phyloP scores from a whole-genome alignment of 1,284 basidiomycete species.

The Moesziomyces parantarcticus region DNA sequence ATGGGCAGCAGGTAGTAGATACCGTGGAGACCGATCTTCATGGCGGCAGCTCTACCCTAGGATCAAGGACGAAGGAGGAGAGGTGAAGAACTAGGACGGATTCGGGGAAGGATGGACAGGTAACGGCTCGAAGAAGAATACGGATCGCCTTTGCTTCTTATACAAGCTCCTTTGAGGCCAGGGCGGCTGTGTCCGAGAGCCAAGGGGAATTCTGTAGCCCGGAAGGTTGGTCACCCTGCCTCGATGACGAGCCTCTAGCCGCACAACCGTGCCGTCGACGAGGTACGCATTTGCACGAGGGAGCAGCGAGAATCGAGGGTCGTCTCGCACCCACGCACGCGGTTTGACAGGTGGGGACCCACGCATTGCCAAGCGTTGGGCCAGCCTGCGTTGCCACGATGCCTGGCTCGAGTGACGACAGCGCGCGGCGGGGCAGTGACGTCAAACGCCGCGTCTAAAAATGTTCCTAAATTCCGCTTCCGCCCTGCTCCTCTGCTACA shows the following conservation, averaged over 20 bases:
- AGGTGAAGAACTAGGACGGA: background rate
- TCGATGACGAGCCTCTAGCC: background rate
- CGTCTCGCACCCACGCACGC: too few relatives aligned
- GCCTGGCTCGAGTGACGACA: background rate
- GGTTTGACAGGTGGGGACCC: background rate
- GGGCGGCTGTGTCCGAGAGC: too few relatives aligned
- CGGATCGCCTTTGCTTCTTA: background rate
- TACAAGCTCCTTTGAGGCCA: background rate
- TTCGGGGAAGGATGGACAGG: background rate
- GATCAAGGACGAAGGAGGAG: background rate
- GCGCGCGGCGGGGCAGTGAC: slow-evolving; percentile 1
- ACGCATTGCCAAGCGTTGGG: background rate
- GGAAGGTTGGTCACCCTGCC: background rate
- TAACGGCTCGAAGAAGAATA: background rate
- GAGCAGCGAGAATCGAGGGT: background rate
- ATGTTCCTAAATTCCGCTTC: background rate
- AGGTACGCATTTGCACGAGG: background rate
- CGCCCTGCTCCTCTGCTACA: background rate
- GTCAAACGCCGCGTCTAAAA: slow-evolving; percentile 4
- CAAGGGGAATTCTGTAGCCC: too few relatives aligned
- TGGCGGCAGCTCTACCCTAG: background rate
- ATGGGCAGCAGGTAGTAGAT: slow-evolving; percentile 50
- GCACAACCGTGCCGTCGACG: background rate
- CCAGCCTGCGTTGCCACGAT: background rate
- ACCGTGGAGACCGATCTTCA: slow-evolving; percentile 47